Base-by-base conservation (phyloP, 169 alveolate species). In the Cytauxzoon felis region DNA sequence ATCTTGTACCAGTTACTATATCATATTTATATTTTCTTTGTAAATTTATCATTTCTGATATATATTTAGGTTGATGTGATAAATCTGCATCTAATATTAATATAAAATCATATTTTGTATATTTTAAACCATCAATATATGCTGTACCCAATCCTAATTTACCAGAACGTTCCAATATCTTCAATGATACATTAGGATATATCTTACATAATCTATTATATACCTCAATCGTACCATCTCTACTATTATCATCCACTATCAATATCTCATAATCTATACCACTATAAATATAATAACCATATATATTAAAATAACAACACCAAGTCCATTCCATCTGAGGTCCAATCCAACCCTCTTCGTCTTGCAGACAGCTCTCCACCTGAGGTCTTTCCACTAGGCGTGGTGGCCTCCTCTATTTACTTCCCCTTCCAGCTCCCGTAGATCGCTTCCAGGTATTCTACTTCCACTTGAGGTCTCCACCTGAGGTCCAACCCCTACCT, bases 51-150 rank as follows among this genome's bases (percentile, higher is more conserved):
- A 95, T 91, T 40, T 93, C 89, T 26, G 93, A 90, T 49, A 95
- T 90, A 80, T 89, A 93, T 78, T 92, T 93, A 34, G 98, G 98
- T 81, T 96, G 99, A 76, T 96, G 99, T 1, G 98, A 95, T 41
- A 96, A 84, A 80, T 96, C 99, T 33, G 98, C 97, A 73, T 96
- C 99, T 97, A 96, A 93, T 13, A 96, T 89, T 40, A 96, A 83
- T 27, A 96, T 87, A 75, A 91, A 96, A 52, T 93, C 90, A 6
- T 98, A 97, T 49, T 80, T 81, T 23, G 96, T 92, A 38, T 75
- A 52, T 66, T 90, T 84, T 32, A 95, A 78, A 0, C 98, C 99
- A 72, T 94, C 98, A 68, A 90, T 89, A 76, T 96, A 96, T 3
- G 99, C 98, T 47, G 96, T 81, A 29, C 98, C 98, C 38, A 96